phyloP scores from a whole-genome alignment of 371 early-diverging fungal species.

The Phascolomyces articulosus region DNA sequence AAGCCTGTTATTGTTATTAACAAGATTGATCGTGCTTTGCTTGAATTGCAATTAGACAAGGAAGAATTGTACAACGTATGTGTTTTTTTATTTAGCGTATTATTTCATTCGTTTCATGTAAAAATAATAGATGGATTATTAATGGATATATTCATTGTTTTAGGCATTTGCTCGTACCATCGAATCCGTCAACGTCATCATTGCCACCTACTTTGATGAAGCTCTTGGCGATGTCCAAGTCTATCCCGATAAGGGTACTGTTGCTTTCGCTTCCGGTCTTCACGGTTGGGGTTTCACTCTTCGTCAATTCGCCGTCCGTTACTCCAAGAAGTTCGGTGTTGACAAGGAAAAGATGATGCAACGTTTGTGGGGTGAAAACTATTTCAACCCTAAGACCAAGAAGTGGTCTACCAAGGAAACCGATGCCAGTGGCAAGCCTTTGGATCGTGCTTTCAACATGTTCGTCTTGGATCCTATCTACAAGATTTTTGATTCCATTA shows the following conservation, averaged over 20 bases:
- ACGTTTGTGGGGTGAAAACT: conserved; percentile 95
- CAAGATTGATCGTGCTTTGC: conserved; percentile 99
- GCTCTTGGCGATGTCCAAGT: conserved; percentile 89
- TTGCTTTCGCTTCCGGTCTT: conserved; percentile 99
- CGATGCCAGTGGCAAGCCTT: conserved; percentile 77
- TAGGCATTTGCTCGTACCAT: conserved; percentile 88
- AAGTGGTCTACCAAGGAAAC: conserved; percentile 85
- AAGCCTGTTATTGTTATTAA: conserved; percentile 98
- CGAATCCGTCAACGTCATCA: conserved; percentile 95
- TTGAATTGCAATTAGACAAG: conserved; percentile 94
- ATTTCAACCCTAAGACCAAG: conserved; percentile 94
- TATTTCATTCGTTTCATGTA: not conserved
- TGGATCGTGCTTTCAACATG: conserved; percentile 96
- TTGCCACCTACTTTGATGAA: conserved; percentile 90
- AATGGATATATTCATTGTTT: not conserved
- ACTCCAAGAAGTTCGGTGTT: conserved; percentile 96
- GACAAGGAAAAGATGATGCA: conserved; percentile 94
- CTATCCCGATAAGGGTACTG: conserved; percentile 93
- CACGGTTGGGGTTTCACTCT: conserved; percentile 99
- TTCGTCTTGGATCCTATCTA: conserved; percentile 98
- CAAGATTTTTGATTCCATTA: conserved; percentile 93
- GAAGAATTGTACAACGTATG: conserved; percentile 85
- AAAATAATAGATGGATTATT: no score
- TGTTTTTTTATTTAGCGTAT: not conserved
- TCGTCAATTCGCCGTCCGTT: conserved; percentile 95